Evolutionary conservation across 73 alveolate genomes (phyloP), one percentile per base, ranked within the genome.

Genomic region (Uronychia setigera): DNA sequence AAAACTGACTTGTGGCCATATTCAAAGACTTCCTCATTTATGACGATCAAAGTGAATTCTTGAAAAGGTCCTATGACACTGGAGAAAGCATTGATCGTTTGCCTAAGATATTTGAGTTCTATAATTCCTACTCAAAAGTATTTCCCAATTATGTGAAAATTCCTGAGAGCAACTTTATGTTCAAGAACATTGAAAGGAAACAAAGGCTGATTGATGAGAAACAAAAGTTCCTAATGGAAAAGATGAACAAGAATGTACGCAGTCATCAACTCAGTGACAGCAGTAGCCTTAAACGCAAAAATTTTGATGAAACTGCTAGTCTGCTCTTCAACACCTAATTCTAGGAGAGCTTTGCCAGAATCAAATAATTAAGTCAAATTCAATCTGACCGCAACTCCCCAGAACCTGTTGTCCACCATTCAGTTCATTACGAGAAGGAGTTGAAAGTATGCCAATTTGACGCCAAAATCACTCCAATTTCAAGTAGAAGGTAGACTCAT

Each of bases 101-200:
- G n/a, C 98, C 97, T 0, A 95, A 95, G 83, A 93, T 95, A 29
- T 92, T 80, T 75, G 98, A 95, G 80, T 95, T 91, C 77, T 95
- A 95, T 79, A 94, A 92, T 58, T 85, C 91, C 60, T 95, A 94
- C 57, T 82, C 94, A 0, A 95, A 92, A 77, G 95, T 95, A 58
- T 95, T 95, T 83, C 98, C 98, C 29, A 95, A 95, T 91, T 95
- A 95, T 84, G 98, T 95, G 9, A 89, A 85, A 33, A 74, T 95
- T 19, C 96, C 96, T 0, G 98, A 95, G 85, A 92, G 90, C 79
- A 92, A 95, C 82, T 95, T 88, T 75, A 94, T 95, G 93, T 95
- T 92, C 79, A 95, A 95, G 83, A 95, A 95, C 88, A 95, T 95
- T 34, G 96, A 94, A 81, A 85, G 90, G 82, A 94, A 94, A 76